phyloP scores from a whole-genome alignment of 257 asterid species.

The Echium plantagineum region DNA sequence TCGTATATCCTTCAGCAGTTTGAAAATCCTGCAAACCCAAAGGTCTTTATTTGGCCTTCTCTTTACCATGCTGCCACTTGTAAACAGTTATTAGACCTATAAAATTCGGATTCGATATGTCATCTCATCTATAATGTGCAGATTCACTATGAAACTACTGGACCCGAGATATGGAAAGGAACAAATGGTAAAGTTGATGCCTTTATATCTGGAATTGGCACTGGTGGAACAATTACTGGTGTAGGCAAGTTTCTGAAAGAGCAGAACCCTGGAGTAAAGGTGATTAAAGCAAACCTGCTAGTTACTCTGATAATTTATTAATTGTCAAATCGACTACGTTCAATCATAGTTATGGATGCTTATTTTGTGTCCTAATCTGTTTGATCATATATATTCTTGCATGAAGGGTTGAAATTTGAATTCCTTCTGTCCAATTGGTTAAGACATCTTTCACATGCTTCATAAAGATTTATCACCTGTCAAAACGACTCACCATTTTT shows the following conservation, averaged over 20 bases:
- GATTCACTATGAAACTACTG: conserved; percentile 88
- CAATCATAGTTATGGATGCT: no score
- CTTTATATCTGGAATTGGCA: conserved; percentile 62
- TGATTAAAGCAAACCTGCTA: conserved; percentile 7
- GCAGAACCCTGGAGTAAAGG: conserved; percentile 59
- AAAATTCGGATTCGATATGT: conserved; percentile 48
- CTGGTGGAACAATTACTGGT: conserved; percentile 78
- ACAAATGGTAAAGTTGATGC: conserved; percentile 52
- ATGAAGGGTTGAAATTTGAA: no score
- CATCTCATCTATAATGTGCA: conserved; percentile 5
- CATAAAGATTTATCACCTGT: no score
- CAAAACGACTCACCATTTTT: no score
- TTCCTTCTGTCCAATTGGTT: no score
- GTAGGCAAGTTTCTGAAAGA: conserved; percentile 62
- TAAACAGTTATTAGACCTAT: not conserved
- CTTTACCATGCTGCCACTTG: not conserved
- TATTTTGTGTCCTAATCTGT: no score
- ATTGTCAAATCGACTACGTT: not conserved
- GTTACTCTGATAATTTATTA: not conserved
- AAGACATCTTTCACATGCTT: no score
- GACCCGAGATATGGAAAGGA: conserved; percentile 75
- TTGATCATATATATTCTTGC: no score
- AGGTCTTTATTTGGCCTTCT: conserved; percentile 25
- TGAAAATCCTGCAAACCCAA: conserved; percentile 90
- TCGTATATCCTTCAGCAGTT: conserved; percentile 88